phyloP scores from a whole-genome alignment of 306 rosid species.

The Ormosia emarginata region DNA sequence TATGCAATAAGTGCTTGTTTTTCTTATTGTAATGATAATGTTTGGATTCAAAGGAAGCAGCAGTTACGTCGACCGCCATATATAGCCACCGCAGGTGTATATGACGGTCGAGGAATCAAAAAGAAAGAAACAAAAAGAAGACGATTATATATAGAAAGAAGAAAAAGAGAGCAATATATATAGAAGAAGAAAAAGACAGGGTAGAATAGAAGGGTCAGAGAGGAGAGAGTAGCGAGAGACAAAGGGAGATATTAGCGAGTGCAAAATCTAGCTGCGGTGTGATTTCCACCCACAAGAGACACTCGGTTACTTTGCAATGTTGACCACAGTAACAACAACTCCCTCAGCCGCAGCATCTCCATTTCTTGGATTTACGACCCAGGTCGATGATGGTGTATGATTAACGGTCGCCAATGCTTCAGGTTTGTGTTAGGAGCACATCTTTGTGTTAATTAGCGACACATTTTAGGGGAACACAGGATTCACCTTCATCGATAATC shows the following conservation, averaged over 20 bases:
- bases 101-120: neutral
- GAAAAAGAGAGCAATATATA: neutral
- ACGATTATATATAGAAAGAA: neutral
- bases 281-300: slow-evolving; percentile 84
- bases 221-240: neutral
- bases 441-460: neutral
- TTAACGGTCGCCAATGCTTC: neutral
- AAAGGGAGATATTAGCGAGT: slow-evolving; percentile 44
- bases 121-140: no score
- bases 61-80: slow-evolving; percentile 34
- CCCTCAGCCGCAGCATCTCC: slow-evolving; percentile 68
- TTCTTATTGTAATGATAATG: neutral
- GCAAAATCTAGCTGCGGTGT: slow-evolving; percentile 81
- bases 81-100: neutral
- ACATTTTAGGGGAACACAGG: neutral
- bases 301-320: slow-evolving; percentile 36
- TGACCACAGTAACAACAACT: slow-evolving; percentile 51
- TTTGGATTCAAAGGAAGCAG: slow-evolving; percentile 20
- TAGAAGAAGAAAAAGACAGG: neutral
- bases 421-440: neutral
- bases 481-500: slow-evolving; percentile 27
- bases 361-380: slow-evolving; percentile 26
- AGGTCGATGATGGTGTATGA: slow-evolving; percentile 28
- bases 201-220: neutral
- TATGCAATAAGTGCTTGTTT: slow-evolving; percentile 5